A percentile compares a stretch with the other conserved stretches of the same genome.
phyloP scores from a whole-genome alignment of 75 land plant species.

The Gnetum montanum region DNA sequence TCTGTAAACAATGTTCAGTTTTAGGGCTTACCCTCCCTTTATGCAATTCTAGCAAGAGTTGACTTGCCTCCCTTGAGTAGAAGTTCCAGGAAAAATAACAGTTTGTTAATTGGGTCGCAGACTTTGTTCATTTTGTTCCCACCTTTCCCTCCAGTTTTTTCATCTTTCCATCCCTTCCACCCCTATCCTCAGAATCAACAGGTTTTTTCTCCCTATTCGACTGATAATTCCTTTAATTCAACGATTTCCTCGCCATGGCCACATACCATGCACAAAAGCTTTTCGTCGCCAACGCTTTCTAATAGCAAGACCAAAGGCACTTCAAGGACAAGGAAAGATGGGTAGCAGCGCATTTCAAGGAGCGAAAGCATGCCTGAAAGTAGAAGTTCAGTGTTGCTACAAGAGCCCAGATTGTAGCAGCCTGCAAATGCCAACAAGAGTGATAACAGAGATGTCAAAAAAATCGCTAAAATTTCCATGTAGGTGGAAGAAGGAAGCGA shows the following conservation, averaged over 20 bases:
- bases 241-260: not conserved
- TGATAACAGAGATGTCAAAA: not conserved
- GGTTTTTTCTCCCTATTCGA: not conserved
- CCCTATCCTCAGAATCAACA: not conserved
- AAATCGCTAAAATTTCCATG: not conserved
- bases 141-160: not conserved
- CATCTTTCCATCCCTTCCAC: not conserved
- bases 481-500: constrained; percentile 3
- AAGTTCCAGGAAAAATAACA: not conserved
- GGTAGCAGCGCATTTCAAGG: not conserved
- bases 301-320: not conserved
- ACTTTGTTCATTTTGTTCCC: not conserved
- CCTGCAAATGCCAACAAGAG: not conserved
- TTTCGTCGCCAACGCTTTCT: not conserved
- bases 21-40: too few relatives aligned
- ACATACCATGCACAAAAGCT: constrained; percentile 2
- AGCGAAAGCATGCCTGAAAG: constrained; percentile 2
- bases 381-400: not conserved
- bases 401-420: not conserved
- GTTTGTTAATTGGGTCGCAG: too few relatives aligned
- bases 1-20: not conserved
- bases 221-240: not conserved
- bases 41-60: not conserved
- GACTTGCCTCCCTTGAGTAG: not conserved
- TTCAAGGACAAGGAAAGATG: not conserved